Conservation (phyloP, 257 asterid genomes). For the Phtheirospermum japonicum region DNA sequence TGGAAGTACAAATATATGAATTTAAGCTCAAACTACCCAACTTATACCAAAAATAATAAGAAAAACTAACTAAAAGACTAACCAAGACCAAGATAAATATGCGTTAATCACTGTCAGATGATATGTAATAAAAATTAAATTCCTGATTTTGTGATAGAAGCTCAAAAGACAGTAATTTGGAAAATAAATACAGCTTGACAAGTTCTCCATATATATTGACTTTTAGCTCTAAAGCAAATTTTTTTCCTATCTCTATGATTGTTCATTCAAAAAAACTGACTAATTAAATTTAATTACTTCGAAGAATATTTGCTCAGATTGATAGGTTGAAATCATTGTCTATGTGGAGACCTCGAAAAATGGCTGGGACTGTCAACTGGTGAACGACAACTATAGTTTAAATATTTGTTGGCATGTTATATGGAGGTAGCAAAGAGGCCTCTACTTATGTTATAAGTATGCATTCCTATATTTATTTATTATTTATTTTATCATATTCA, state of each 20-base stretch:
- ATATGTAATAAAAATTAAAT: not conserved
- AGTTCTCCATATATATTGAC: too few relatives aligned
- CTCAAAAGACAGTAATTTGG: not conserved
- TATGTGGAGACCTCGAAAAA: conserved; percentile 35
- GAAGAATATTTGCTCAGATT: conserved; percentile 12
- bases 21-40: too few relatives aligned
- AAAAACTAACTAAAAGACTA: too few relatives aligned
- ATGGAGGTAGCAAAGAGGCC: conserved; percentile 98
- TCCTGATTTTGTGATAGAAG: not conserved
- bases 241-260: not conserved
- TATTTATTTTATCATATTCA: not conserved
- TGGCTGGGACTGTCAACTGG: conserved; percentile 84
- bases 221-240: too few relatives aligned
- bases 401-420: conserved; percentile 85
- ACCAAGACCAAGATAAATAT: too few relatives aligned
- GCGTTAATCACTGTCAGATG: not conserved
- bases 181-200: not conserved
- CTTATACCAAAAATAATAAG: too few relatives aligned
- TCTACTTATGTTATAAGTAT: conserved; percentile 89
- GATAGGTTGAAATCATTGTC: too few relatives aligned
- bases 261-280: conserved; percentile 9
- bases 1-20: too few relatives aligned
- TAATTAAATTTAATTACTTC: conserved; percentile 9
- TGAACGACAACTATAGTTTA: conserved; percentile 87
- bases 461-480: not conserved